Base-by-base conservation (phyloP, 148 eudicot genomes). In the Rhododendron henanense region DNA sequence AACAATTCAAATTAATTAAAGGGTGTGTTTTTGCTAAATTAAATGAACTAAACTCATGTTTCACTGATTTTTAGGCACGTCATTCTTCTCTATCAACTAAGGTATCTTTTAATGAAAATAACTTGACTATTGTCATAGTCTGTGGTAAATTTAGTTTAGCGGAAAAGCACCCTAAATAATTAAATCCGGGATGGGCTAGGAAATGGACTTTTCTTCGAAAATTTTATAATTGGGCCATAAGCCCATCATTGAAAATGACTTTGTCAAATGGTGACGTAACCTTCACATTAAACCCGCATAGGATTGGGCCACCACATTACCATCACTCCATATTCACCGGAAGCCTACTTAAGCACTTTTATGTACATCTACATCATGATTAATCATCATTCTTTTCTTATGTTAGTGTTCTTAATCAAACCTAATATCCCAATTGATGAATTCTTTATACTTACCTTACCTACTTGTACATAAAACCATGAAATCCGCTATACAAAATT, bases 261-360 rank as follows among this genome's bases (percentile, higher is more conserved):
- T 44, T 85, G 51, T 76, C 23, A 53, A 76, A 75, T 41, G 86
- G 1, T 77, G 53, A 85, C 37, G 73, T 85, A 55, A 31, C 47
- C 83, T 79, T 85, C 23, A 21, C 63, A 47, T 65, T 78, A 85
- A 77, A 41, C 81, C 81, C 39, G 25, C 25, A 18, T 2, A 10
- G n/a, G 14, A 79, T 61, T 63, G 83, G 87, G 47, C 83, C 77
- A 85, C 83, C 83, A 39, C 44, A 13, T 39, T 75, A 15, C 45
- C 79, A 18, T 75, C 81, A 16, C 31, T 21, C 80, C 48, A 65
- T 77, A 23, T 19, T 44, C 80, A 41, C 9, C 25, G 81, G 81
- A 44, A 41, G 9, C 44, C 14, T 31, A 19, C 25, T 35, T 35
- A 35, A 2, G 37, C 37, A 35, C 2, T 25, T 14, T 65, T 61